Evolutionary conservation across 371 early-diverging fungal species (phyloP), one percentile per base, ranked within the genome.

Genomic region (Rhizomucor miehei): DNA sequence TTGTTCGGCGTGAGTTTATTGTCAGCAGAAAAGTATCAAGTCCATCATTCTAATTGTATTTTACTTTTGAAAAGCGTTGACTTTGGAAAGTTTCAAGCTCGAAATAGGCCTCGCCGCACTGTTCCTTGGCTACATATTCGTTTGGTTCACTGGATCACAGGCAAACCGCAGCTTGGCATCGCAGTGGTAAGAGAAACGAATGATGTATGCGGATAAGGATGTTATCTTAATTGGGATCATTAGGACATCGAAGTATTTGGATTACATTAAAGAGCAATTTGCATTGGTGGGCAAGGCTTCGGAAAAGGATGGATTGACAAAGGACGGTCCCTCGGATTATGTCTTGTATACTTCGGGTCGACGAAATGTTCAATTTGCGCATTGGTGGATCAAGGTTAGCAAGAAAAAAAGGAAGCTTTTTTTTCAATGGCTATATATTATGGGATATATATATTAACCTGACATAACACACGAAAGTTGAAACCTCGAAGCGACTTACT

Each of bases 281-380:
- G 70, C 86, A 3, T 72, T 77, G 47, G 80, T 91, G 23, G 90
- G 90, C 21, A 77, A 86, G 57, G 75, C 78, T 20, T 66, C 61
- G 19, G 59, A 54, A 10, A 48, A 62, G 19, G 60, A 65, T 11
- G 69, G 67, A 19, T 64, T 91, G 44, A 72, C 85, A 52, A 64
- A 79, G 64, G 91, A 92, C 63, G 88, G 89, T 21, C 86, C 89
- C 6, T 54, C 81, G 2, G 86, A 89, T 56, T 86, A 75, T 66
- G 61, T 89, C 29, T 75, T 90, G 47, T 90, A 86, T 56, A 82
- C 84, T 19, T 74, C 87, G 51, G 92, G 92, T 8, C 73, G 92
- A 24, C 70, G 79, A 13, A 67, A 87, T 66, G 84, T 87, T 63
- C 75, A 83, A 59, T 81, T 71, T 62, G 80, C 79, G 11, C 88